phyloP scores from a whole-genome alignment of 768 basidiomycete species.

The Rhodotorula taiwanensis region DNA sequence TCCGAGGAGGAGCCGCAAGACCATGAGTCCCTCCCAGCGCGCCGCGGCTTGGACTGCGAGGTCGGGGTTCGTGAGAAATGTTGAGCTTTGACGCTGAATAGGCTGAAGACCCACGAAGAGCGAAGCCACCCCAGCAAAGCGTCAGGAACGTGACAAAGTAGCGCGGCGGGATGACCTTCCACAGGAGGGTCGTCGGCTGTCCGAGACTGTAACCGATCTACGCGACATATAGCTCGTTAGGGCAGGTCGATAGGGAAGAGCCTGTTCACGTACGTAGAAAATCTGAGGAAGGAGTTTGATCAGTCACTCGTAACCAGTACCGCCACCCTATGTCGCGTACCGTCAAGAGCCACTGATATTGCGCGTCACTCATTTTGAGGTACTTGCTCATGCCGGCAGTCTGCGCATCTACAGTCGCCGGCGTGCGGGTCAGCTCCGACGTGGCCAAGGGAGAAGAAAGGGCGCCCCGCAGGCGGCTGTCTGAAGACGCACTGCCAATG shows the following conservation, averaged over 20 bases:
- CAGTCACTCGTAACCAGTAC: no score
- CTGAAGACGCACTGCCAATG: slow-evolving; percentile 20
- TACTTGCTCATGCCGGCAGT: slow-evolving; percentile 10
- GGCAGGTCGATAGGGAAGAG: no score
- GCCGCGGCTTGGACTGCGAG: slow-evolving; percentile 2
- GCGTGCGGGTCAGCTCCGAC: not conserved
- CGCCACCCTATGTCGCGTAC: no score
- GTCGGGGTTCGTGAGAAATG: not conserved
- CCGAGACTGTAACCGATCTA: slow-evolving; percentile 10
- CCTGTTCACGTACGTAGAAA: no score
- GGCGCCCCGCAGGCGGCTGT: no score
- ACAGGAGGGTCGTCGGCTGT: slow-evolving; percentile 7
- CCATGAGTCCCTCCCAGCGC: slow-evolving; percentile 14
- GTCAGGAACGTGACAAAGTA: slow-evolving; percentile 4
- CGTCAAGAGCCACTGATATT: slow-evolving; percentile 14
- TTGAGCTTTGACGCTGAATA: no score
- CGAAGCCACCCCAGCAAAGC: slow-evolving; percentile 10
- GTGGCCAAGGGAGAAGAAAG: not conserved
- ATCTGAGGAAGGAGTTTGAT: not conserved
- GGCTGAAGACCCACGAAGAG: not conserved
- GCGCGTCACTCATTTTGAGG: not conserved
- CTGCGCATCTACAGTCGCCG: slow-evolving; percentile 18
- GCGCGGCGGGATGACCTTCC: slow-evolving; percentile 18
- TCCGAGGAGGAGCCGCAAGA: slow-evolving; percentile 9
- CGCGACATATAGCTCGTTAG: no score